Conservation (phyloP, 208 protist genomes). For the Phytomonas sp. region DNA sequence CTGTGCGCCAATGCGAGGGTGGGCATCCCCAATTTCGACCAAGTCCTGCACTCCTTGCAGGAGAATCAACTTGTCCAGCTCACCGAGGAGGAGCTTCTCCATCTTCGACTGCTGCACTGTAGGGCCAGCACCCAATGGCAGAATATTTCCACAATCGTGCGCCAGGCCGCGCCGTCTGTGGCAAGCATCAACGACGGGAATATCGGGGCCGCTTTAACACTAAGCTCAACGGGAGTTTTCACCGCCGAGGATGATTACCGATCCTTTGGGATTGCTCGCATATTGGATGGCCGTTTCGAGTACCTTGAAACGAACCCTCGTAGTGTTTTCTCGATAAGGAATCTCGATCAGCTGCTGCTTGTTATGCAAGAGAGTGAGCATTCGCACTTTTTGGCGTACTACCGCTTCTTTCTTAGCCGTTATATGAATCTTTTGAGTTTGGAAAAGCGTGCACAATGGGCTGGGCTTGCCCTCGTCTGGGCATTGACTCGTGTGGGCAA, state of each 20-base stretch:
- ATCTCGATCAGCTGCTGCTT: slow-evolving; percentile 44
- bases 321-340: slow-evolving; percentile 41
- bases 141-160: slow-evolving; percentile 12
- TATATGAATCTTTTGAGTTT: slow-evolving; percentile 16
- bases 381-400: slow-evolving; percentile 51
- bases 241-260: background rate
- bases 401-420: slow-evolving; percentile 29
- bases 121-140: slow-evolving; percentile 40
- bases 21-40: slow-evolving; percentile 42
- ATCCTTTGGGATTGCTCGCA: background rate
- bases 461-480: slow-evolving; percentile 33
- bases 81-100: slow-evolving; percentile 44
- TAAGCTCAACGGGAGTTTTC: background rate
- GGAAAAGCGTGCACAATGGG: slow-evolving; percentile 33
- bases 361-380: slow-evolving; percentile 69
- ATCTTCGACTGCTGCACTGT: slow-evolving; percentile 56
- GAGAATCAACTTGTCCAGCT: slow-evolving; percentile 42
- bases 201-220: background rate
- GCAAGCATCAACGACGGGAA: background rate
- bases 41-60: slow-evolving; percentile 44
- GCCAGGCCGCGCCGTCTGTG: background rate
- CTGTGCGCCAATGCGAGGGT: slow-evolving; percentile 52
- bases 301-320: background rate
- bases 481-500: slow-evolving; percentile 13
- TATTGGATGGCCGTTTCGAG: background rate